A percentile compares a stretch with the other conserved stretches of the same genome.
These are phyloP conservation scores for Alternaria dauci DNA, from an alignment of 2,329 filamentous ascomycete genomes.

Conservation along the genomic window DNA sequence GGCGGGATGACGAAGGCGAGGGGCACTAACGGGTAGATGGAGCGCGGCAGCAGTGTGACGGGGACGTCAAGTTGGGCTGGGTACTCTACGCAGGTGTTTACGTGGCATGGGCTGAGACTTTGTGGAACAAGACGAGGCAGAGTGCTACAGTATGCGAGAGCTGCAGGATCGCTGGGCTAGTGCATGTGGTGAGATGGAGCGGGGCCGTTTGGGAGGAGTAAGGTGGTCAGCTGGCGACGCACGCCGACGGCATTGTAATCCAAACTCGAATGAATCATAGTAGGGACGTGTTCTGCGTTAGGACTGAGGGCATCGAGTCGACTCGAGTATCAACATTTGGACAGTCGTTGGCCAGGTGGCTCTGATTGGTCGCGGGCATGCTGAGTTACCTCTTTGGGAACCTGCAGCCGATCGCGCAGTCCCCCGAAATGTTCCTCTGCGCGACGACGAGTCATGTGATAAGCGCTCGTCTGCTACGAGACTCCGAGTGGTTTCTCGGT, in stretches of 20 bases:
- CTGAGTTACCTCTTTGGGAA: conserved; percentile 13
- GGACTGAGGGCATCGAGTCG: not conserved
- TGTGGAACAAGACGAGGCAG: not conserved
- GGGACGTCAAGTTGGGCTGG: not conserved
- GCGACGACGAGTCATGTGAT: not conserved
- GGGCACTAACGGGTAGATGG: not conserved
- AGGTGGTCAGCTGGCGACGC: conserved; percentile 1
- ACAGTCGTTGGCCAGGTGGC: not conserved
- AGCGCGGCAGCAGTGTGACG: not conserved
- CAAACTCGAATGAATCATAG: not conserved
- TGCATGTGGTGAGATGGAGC: conserved; percentile 1
- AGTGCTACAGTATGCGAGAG: not conserved
- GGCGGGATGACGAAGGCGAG: conserved; percentile 21
- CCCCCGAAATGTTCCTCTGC: not conserved
- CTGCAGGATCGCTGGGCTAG: not conserved
- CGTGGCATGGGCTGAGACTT: not conserved
- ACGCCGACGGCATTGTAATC: not conserved
- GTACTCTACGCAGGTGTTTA: not conserved
- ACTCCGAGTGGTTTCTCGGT: not conserved
- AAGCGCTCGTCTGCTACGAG: not conserved
- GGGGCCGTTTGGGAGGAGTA: not conserved
- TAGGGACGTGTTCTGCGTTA: not conserved
- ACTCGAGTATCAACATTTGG: not conserved
- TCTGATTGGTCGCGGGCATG: conserved; percentile 14
- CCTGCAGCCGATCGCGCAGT: not conserved